phyloP scores from a whole-genome alignment of 2,329 filamentous ascomycete species.

The Aspergillus sp. region DNA sequence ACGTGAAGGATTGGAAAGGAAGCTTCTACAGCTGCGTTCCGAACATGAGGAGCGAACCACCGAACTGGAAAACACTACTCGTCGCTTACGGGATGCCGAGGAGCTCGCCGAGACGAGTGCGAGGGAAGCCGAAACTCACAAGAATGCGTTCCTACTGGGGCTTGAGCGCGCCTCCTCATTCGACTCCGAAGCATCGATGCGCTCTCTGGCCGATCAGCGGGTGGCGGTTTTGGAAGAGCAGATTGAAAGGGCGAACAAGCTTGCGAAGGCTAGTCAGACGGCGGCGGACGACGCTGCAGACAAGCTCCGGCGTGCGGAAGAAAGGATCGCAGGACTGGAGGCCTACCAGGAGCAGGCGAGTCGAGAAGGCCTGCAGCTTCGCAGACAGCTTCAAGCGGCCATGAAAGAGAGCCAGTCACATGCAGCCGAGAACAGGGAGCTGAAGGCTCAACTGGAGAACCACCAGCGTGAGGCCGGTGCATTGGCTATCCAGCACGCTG shows the following conservation, averaged over 20 bases:
- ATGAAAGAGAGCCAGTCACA: conserved; percentile 81
- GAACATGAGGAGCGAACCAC: conserved; percentile 79
- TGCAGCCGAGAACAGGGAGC: conserved; percentile 74
- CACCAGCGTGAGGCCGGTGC: conserved; percentile 95
- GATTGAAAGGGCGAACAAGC: conserved; percentile 69
- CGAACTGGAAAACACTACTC: conserved; percentile 72
- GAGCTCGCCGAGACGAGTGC: conserved; percentile 85
- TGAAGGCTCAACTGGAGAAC: conserved; percentile 77
- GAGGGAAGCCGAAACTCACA: conserved; percentile 81
- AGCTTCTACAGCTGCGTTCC: conserved; percentile 70
- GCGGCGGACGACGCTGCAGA: conserved; percentile 85
- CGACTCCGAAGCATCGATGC: conserved; percentile 35
- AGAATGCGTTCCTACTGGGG: conserved; percentile 76
- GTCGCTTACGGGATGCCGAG: conserved; percentile 79
- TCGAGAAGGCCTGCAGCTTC: conserved; percentile 83
- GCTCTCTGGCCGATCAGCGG: conserved; percentile 52
- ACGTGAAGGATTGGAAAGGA: conserved; percentile 72
- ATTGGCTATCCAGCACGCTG: conserved; percentile 84
- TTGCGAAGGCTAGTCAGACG: conserved; percentile 85
- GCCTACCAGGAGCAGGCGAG: conserved; percentile 97
- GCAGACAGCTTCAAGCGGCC: conserved; percentile 82
- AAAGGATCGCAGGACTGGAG: conserved; percentile 93
- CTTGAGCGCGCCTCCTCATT: conserved; percentile 67
- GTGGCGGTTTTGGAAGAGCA: conserved; percentile 75
- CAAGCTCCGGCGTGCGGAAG: conserved; percentile 87